Percentiles rank a stretch among this genome's conserved stretches.
phyloP scores from a whole-genome alignment of 352 stramenopile genomes.

The Phytophthora foliorum region DNA sequence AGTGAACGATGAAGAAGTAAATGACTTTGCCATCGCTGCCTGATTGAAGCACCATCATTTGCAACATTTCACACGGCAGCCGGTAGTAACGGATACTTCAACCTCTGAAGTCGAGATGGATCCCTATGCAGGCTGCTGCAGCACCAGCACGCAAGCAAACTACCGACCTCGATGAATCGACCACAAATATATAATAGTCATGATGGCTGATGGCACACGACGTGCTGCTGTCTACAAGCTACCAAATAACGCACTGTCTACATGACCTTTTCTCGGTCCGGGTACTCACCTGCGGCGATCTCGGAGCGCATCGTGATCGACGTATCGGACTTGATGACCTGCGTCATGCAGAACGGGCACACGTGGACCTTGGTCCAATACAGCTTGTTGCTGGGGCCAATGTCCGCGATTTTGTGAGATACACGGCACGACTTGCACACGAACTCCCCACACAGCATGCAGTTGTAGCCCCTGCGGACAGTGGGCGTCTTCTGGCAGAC shows the following conservation, averaged over 20 bases:
- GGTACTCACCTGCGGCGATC: slow-evolving; percentile 43
- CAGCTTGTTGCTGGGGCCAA: slow-evolving; percentile 42
- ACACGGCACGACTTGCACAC: slow-evolving; percentile 41
- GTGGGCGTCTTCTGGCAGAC: slow-evolving; percentile 39
- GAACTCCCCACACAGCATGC: slow-evolving; percentile 40
- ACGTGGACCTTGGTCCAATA: slow-evolving; percentile 41
- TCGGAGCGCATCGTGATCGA: slow-evolving; percentile 40
- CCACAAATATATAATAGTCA: neutral
- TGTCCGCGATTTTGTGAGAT: slow-evolving; percentile 40
- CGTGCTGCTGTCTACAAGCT: slow-evolving; percentile 5
- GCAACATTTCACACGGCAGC: neutral
- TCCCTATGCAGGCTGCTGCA: neutral
- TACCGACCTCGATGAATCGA: too few species aligned
- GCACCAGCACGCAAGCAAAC: too few species aligned
- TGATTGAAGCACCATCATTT: neutral
- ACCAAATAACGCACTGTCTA: slow-evolving; percentile 6
- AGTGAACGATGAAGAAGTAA: neutral
- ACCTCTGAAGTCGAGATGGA: too few species aligned
- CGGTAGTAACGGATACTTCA: too few species aligned
- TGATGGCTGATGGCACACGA: neutral
- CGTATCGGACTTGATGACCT: slow-evolving; percentile 44
- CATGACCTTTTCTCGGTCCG: slow-evolving; percentile 21
- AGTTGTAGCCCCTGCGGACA: slow-evolving; percentile 33
- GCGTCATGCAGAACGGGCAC: slow-evolving; percentile 44
- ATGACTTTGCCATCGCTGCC: neutral